Evolutionary conservation across 208 protist genomes (phyloP), one percentile per base, ranked within the genome.

Genomic region (Phytomonas francai): DNA sequence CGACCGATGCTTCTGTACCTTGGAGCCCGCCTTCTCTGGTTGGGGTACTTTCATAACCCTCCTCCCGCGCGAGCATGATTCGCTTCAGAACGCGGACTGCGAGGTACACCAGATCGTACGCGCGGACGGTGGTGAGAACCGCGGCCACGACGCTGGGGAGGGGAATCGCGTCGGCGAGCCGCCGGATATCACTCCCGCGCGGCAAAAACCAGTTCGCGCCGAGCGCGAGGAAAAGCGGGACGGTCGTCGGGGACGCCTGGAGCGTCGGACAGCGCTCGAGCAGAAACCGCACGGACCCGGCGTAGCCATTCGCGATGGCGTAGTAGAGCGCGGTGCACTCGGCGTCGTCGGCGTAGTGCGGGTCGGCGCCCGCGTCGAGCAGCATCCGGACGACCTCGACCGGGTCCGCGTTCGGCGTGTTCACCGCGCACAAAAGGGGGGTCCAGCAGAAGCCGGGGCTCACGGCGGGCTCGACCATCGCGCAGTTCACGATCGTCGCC

Each of bases 241-340:
- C 66, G 9, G 90, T 90, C 36, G 63, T 79, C 28, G 72, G 59
- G 5, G 89, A 92, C 0, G 85, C 72, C 54, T 63, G 65, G 56
- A 96, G 71, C 0, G 67, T 73, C 5, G 90, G 84, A 42, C 59
- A 81, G 77, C 85, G 77, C 69, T 74, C 54, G 22, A 96, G 75
- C 64, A 96, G 76, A 59, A 76, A 63, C 36, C 61, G 67, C 16
- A 79, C 72, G 32, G 90, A 80, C 28, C 76, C 76, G 0, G 84
- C 75, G 73, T 93, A 96, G 63, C 86, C 81, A 73, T 96, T 96
- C n/a, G 82, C 84, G 61, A 96, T 91, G 74, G 90, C 87, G 66
- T 96, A 96, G 76, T 93, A 96, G 9, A 96, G 68, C 32, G 86
- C 81, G 1, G 85, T 93, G 77, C 90, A 93, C 36, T 74, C 70